These are phyloP conservation scores for Diaporthe batatas DNA, from an alignment of 2,329 filamentous ascomycete species.

Conservation along the genomic window DNA sequence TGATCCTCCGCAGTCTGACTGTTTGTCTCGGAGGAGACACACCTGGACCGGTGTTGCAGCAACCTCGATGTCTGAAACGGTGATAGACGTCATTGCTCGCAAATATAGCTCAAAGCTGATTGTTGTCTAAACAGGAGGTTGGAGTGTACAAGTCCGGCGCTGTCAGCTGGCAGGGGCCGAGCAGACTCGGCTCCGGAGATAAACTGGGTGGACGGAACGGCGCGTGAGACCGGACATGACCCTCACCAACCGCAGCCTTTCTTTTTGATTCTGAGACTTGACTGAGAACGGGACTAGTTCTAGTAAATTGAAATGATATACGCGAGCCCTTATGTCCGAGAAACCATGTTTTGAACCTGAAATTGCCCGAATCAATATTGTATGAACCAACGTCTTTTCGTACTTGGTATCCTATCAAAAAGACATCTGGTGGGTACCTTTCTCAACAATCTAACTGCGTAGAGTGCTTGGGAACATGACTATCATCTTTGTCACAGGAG, in stretches of 20 bases:
- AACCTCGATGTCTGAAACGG: conserved; percentile 77
- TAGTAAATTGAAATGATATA: no score
- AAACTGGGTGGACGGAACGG: conserved; percentile 15
- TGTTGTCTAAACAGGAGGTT: neutral
- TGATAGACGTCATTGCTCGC: conserved; percentile 44
- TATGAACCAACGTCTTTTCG: neutral
- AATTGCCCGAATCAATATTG: neutral
- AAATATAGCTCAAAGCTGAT: neutral
- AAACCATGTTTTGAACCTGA: neutral
- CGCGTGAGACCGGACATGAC: conserved; percentile 14
- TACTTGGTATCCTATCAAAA: neutral
- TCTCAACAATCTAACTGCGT: neutral
- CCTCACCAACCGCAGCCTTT: neutral
- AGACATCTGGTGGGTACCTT: neutral
- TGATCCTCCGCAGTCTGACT: neutral
- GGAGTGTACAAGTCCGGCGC: conserved; percentile 50
- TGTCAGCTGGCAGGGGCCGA: conserved; percentile 76
- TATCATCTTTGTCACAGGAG: conserved; percentile 51
- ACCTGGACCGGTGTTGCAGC: conserved; percentile 85
- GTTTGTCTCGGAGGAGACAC: conserved; percentile 55
- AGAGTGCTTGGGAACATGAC: conserved; percentile 8
- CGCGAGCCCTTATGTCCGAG: neutral
- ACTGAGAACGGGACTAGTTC: neutral
- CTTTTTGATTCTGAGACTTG: no score
- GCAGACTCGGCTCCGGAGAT: conserved; percentile 30